Evolutionary conservation across 1,284 basidiomycete species (phyloP).

Genomic region (Cronartium ribicola): DNA sequence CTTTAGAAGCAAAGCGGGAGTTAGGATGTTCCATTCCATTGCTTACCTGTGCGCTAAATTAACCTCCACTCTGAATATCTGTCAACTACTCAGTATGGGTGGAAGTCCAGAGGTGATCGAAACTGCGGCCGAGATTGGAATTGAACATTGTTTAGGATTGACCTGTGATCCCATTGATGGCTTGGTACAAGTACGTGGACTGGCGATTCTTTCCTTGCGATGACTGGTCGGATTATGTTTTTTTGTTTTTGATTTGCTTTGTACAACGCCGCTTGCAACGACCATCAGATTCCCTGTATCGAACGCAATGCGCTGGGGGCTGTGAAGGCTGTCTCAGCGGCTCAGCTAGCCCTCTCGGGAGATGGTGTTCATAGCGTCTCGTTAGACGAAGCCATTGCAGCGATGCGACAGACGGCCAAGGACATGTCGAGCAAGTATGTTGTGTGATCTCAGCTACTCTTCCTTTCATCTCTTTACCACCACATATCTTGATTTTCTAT

Average conservation of each 20-base stretch:
- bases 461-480: not conserved
- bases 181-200: conserved; percentile 68
- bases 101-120: conserved; percentile 54
- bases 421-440: conserved; percentile 52
- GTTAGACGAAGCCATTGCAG: conserved; percentile 91
- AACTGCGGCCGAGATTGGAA: conserved; percentile 90
- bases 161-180: conserved; percentile 92
- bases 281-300: conserved; percentile 49
- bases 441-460: not conserved
- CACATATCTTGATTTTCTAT: no score
- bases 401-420: conserved; percentile 81
- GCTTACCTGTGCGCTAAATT: conserved; percentile 24
- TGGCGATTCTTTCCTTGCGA: not conserved
- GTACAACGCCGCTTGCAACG: not conserved
- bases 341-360: conserved; percentile 82
- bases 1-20: conserved; percentile 65
- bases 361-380: conserved; percentile 80
- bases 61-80: conserved; percentile 57
- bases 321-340: conserved; percentile 59
- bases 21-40: conserved; percentile 63
- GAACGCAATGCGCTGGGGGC: conserved; percentile 78
- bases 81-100: conserved; percentile 52
- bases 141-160: conserved; percentile 54
- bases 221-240: not conserved
- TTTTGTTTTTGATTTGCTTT: no score